A percentile compares a stretch with the other conserved stretches of the same genome.
Evolutionary conservation across 768 basidiomycete species (phyloP).

Genomic region (Candolleomyces aberdarensis): DNA sequence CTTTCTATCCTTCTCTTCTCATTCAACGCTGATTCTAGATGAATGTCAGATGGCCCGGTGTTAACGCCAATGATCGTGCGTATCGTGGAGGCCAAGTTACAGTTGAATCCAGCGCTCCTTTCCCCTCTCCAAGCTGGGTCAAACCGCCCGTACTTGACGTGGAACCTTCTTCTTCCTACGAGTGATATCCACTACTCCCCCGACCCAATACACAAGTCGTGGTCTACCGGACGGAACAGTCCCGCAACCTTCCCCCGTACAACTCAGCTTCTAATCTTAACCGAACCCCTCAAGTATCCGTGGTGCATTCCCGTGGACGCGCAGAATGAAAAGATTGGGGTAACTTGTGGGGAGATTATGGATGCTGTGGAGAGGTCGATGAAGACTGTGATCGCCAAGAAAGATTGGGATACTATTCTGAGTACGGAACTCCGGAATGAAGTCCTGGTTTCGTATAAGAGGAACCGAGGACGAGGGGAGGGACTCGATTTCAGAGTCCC

Average conservation of each 20-base stretch:
- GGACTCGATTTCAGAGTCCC: conserved; percentile 44
- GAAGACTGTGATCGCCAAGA: conserved; percentile 44
- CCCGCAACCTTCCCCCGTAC: conserved; percentile 71
- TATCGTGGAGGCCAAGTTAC: conserved; percentile 43
- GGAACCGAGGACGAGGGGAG: conserved; percentile 61
- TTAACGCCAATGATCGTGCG: conserved; percentile 58
- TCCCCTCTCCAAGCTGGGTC: conserved; percentile 36
- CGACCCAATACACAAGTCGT: conserved; percentile 59
- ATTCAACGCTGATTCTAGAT: no score
- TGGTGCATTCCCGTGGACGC: conserved; percentile 78
- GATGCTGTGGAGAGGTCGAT: conserved; percentile 43
- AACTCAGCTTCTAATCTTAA: conserved; percentile 56
- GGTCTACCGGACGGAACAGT: conserved; percentile 66
- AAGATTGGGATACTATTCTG: conserved; percentile 47
- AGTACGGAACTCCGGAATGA: conserved; percentile 32
- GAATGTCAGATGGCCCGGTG: conserved; percentile 45
- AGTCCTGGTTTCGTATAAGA: conserved; percentile 52
- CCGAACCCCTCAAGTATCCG: conserved; percentile 47
- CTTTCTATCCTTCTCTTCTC: no score
- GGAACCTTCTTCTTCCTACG: conserved; percentile 73
- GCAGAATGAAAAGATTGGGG: conserved; percentile 55
- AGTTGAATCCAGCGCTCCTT: conserved; percentile 60
- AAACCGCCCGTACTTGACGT: conserved; percentile 52
- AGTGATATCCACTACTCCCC: conserved; percentile 58
- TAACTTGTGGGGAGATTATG: conserved; percentile 80